These are phyloP conservation scores for Gentiana dahurica DNA, from an alignment of 257 asterid genomes.

Conservation along the genomic window DNA sequence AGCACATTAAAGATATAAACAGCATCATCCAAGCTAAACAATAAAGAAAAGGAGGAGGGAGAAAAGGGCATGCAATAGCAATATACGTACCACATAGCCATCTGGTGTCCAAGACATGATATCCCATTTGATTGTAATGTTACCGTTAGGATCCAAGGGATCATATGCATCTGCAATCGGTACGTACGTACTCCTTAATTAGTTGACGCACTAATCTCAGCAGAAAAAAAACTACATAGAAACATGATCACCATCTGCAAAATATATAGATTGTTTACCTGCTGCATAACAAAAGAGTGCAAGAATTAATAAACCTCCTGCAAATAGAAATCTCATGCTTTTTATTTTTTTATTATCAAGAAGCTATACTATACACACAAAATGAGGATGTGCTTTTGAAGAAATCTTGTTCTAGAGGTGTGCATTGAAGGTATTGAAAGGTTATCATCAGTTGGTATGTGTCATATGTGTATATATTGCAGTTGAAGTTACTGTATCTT, in stretches of 20 bases:
- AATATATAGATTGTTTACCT: constrained; percentile 26
- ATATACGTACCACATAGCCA: constrained; percentile 67
- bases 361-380: too few species aligned
- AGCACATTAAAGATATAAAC: too few species aligned
- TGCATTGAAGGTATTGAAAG: too few species aligned
- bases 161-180: constrained; percentile 61
- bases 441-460: constrained; percentile 9
- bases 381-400: too few species aligned
- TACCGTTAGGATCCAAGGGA: constrained; percentile 87
- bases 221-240: not conserved
- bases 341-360: too few species aligned
- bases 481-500: constrained; percentile 30
- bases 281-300: constrained; percentile 32
- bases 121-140: constrained; percentile 94
- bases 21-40: not conserved
- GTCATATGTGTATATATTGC: constrained; percentile 9
- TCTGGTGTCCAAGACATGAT: constrained; percentile 88
- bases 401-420: too few species aligned
- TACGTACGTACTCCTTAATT: too few species aligned
- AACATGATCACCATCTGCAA: not conserved
- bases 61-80: not conserved
- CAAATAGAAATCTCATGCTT: constrained; percentile 27
- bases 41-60: not conserved
- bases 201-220: too few species aligned
- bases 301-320: constrained; percentile 16